Percentiles rank a stretch among this genome's conserved stretches.
Evolutionary conservation across 2,329 filamentous ascomycete genomes (phyloP).

Genomic region (Cordyceps cateniannulata): DNA sequence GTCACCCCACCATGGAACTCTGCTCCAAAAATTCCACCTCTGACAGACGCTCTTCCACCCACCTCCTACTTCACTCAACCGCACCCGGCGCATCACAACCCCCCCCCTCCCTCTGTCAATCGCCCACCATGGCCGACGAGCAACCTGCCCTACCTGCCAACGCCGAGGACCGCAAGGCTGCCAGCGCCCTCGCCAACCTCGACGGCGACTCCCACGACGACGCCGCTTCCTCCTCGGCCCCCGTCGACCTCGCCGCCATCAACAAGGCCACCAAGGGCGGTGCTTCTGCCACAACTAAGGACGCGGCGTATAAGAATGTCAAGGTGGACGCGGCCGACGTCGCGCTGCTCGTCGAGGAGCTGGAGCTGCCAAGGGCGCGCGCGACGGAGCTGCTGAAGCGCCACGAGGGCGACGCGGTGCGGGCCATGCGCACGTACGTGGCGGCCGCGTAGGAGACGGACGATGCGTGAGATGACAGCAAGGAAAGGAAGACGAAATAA

Average conservation of each 20-base stretch:
- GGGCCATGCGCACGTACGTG: conserved; percentile 57
- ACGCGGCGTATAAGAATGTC: conserved; percentile 47
- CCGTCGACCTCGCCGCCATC: conserved; percentile 62
- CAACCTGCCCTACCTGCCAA: conserved; percentile 52
- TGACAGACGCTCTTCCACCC: no score
- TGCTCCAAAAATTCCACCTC: no score
- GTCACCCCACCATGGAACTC: no score
- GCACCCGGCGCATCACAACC: not conserved
- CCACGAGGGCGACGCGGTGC: conserved; percentile 62
- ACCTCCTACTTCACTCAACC: not conserved
- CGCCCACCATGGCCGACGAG: conserved; percentile 45
- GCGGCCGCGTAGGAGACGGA: conserved; percentile 20
- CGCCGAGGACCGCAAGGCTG: conserved; percentile 72
- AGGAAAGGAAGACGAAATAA: not conserved
- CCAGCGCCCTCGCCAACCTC: conserved; percentile 64
- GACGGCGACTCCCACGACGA: conserved; percentile 44
- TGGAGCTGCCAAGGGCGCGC: conserved; percentile 64
- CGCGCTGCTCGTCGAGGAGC: conserved; percentile 61
- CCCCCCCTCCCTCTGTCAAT: not conserved
- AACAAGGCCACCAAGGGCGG: conserved; percentile 60
- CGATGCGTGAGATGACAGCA: no score
- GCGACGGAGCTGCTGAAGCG: conserved; percentile 68
- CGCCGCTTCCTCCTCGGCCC: conserved; percentile 37
- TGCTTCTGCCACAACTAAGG: not conserved
- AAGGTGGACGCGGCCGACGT: conserved; percentile 73